Evolutionary conservation across 78 protist genomes (phyloP).

Genomic region (Polysphondylium violaceum): DNA sequence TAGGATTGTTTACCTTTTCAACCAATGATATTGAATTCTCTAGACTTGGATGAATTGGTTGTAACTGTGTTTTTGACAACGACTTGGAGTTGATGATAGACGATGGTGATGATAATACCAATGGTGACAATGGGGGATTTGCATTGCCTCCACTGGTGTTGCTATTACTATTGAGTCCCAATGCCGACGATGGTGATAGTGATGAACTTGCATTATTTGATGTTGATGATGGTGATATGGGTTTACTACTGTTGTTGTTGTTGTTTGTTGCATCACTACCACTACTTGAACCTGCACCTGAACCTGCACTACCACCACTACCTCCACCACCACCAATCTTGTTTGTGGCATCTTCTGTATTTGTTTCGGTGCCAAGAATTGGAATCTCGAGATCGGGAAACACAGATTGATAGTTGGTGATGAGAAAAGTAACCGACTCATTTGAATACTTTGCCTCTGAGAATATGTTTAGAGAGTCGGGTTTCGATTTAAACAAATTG

Average conservation of each 20-base stretch:
- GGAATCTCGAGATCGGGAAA: constrained; percentile 73
- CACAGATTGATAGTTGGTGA: constrained; percentile 13
- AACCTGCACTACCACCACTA: not conserved
- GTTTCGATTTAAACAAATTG: constrained; percentile 27
- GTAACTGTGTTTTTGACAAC: not conserved
- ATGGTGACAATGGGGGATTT: not conserved
- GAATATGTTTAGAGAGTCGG: constrained; percentile 48
- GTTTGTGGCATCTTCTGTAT: constrained; percentile 10
- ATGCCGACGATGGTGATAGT: constrained; percentile 14
- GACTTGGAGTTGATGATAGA: constrained; percentile 27
- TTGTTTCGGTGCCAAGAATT: constrained; percentile 68
- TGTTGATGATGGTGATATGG: not conserved
- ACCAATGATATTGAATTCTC: not conserved
- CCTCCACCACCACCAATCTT: not conserved
- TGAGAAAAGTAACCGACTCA: constrained; percentile 40
- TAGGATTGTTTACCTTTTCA: not conserved
- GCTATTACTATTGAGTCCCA: not conserved
- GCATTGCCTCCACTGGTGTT: not conserved
- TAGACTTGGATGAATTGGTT: constrained; percentile 60
- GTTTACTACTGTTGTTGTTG: not conserved
- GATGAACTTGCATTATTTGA: not conserved
- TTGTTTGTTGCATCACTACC: constrained; percentile 6
- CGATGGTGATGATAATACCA: not conserved
- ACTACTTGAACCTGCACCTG: not conserved
- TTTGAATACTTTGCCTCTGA: constrained; percentile 53